phyloP scores from a whole-genome alignment of 2,329 filamentous ascomycete genomes.

The Thielaviopsis euricoi region DNA sequence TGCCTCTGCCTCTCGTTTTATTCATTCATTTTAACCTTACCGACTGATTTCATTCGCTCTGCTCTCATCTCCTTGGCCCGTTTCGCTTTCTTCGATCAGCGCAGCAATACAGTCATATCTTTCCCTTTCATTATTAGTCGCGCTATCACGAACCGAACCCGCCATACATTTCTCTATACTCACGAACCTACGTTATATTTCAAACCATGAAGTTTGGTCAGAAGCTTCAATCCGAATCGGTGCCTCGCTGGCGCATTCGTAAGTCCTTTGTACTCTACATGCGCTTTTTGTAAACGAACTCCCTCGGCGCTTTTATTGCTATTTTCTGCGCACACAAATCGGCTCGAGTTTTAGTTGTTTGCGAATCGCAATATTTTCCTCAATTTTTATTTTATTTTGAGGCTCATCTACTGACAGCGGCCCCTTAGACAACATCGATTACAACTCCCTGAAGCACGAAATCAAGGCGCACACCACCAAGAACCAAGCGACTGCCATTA shows the following conservation, averaged over 20 bases:
- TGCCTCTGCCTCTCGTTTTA: background rate
- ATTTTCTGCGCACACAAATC: background rate
- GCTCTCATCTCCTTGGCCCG: background rate
- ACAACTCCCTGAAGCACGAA: conserved; percentile 70
- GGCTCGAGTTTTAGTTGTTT: background rate
- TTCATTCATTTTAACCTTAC: background rate
- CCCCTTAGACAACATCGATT: conserved; percentile 63
- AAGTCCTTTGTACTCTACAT: background rate
- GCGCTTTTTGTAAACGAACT: too few relatives aligned
- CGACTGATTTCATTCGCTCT: background rate
- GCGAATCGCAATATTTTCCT: background rate
- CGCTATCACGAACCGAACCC: background rate
- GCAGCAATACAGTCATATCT: background rate
- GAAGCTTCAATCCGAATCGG: conserved; percentile 11
- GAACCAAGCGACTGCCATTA: conserved; percentile 51
- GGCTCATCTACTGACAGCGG: background rate
- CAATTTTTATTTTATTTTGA: background rate
- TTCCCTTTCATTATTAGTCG: background rate
- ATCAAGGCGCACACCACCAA: conserved; percentile 67
- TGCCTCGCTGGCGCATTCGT: conserved; percentile 12
- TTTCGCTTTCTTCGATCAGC: background rate
- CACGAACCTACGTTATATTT: background rate
- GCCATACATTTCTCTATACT: background rate
- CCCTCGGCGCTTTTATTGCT: background rate
- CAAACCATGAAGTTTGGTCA: conserved; percentile 25